Evolutionary conservation across 495 filamentous ascomycete species (phyloP), one percentile per base, ranked within the genome.

Genomic region (Podospora australis): DNA sequence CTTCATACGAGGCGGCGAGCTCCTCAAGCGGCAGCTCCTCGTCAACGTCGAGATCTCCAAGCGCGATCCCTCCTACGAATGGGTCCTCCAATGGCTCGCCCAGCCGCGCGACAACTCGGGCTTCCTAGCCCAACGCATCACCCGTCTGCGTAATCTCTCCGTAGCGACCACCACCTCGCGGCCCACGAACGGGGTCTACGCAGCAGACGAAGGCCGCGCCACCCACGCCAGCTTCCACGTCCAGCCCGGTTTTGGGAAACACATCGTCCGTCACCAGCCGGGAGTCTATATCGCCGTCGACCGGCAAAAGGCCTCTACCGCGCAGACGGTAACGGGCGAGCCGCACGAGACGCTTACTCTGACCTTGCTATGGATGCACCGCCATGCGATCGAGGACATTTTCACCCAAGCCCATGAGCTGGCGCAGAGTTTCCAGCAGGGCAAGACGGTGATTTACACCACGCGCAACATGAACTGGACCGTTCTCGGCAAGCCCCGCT

Each of bases 271-370:
- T 39, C 92, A 94, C 61, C 81, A 82, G 40, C 84, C 86, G 56
- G 84, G 87, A 0, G 70, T 70, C 6, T 90, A 94, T 57, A 84
- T 98, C 49, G 77, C 85, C 11, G 87, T 97, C 34, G 81, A 87
- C 53, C 79, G 92, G 32, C 79, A 90, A 64, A 90, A 94, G 70
- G 81, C 62, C 81, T 84, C 69, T 70, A 86, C 48, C 66, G 82
- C 66, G 68, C 74, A 86, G 56, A 74, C 82, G n/a, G 75, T 77
- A 28, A 88, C 80, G 3, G 92, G 92, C 50, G 80, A 84, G 47
- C 92, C 92, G 0, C 95, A 92, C 77, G 92, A 98, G 68, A 95
- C 90, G 0, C 75, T 98, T 39, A 95, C 87, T 19, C 71, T 98
- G 23, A 97, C 92, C 4, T 90, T 94, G 3, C 76, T 98, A 21